Conservation (phyloP, 768 basidiomycete species). For the Mrakia gelida region DNA sequence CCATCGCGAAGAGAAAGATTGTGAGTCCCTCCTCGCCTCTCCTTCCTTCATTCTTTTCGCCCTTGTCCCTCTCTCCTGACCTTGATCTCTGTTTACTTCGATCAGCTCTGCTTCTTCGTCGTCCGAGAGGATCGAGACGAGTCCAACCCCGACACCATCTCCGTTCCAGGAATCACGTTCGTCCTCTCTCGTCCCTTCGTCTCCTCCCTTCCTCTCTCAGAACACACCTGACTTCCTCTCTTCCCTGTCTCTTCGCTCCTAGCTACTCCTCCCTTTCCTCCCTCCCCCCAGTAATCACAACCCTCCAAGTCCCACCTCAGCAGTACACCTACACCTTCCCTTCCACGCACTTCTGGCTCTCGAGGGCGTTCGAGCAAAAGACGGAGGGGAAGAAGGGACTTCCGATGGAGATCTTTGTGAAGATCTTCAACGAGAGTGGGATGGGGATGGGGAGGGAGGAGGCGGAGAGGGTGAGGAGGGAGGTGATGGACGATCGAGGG, state of each 20-base stretch:
- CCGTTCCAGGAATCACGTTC: constrained; percentile 21
- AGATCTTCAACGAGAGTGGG: constrained; percentile 4
- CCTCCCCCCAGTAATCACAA: constrained; percentile 24
- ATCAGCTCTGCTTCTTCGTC: constrained; percentile 32
- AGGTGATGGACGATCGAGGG: constrained; percentile 58
- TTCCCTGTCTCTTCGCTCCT: too few species aligned
- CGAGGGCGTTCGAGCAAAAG: background rate
- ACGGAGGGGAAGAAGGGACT: background rate
- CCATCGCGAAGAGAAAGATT: constrained; percentile 24
- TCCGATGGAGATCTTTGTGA: constrained; percentile 12
- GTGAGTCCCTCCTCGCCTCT: background rate
- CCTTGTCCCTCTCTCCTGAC: background rate
- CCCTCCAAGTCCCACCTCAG: constrained; percentile 22
- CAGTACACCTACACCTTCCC: constrained; percentile 24
- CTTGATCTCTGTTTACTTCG: background rate
- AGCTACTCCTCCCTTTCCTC: constrained; percentile 71
- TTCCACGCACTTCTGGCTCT: constrained; percentile 10
- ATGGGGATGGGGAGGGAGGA: constrained; percentile 16
- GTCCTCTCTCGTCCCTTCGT: background rate
- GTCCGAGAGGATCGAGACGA: constrained; percentile 21
- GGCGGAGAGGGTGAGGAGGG: constrained; percentile 22
- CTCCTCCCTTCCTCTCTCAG: too few species aligned
- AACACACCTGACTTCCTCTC: background rate
- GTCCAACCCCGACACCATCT: background rate
- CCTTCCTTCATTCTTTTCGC: background rate